Conservation (phyloP, 768 basidiomycete species). For the Macrolepiota fuliginosa region DNA sequence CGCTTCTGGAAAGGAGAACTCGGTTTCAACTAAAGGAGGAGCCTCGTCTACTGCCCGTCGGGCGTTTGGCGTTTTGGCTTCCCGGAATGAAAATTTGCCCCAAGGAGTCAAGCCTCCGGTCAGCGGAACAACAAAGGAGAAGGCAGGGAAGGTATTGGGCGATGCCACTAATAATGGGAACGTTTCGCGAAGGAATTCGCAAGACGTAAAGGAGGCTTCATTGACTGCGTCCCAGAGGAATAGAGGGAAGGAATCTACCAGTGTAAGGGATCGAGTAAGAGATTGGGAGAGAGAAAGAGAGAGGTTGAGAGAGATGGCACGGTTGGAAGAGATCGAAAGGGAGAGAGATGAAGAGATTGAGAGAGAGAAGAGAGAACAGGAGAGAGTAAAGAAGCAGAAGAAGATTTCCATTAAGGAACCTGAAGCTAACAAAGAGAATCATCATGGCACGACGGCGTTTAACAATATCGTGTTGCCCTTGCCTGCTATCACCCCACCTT, state of each 20-base stretch:
- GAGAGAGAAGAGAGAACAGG: slow-evolving; percentile 34
- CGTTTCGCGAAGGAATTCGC: slow-evolving; percentile 10
- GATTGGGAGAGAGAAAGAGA: slow-evolving; percentile 78
- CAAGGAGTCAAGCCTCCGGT: slow-evolving; percentile 16
- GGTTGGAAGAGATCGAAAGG: slow-evolving; percentile 53
- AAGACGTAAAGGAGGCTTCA: slow-evolving; percentile 16
- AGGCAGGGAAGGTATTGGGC: slow-evolving; percentile 10
- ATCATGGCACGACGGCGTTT: slow-evolving; percentile 17
- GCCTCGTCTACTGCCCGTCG: slow-evolving; percentile 5
- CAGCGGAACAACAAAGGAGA: slow-evolving; percentile 16
- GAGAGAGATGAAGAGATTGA: slow-evolving; percentile 44
- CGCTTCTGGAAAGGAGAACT: slow-evolving; percentile 40
- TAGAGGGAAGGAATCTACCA: slow-evolving; percentile 39
- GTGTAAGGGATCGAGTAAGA: slow-evolving; percentile 58
- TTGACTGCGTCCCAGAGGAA: slow-evolving; percentile 9
- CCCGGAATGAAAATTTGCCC: slow-evolving; percentile 11
- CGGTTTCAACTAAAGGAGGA: slow-evolving; percentile 26
- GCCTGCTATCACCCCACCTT: slow-evolving; percentile 26
- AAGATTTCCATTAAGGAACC: slow-evolving; percentile 14
- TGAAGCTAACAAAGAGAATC: slow-evolving; percentile 27
- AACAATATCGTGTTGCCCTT: slow-evolving; percentile 26
- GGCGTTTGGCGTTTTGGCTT: slow-evolving; percentile 13
- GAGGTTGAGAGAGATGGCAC: slow-evolving; percentile 66
- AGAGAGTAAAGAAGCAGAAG: slow-evolving; percentile 23
- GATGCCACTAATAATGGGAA: slow-evolving; percentile 10